Base-by-base conservation (phyloP, 768 basidiomycete species). In the Mycena metata region DNA sequence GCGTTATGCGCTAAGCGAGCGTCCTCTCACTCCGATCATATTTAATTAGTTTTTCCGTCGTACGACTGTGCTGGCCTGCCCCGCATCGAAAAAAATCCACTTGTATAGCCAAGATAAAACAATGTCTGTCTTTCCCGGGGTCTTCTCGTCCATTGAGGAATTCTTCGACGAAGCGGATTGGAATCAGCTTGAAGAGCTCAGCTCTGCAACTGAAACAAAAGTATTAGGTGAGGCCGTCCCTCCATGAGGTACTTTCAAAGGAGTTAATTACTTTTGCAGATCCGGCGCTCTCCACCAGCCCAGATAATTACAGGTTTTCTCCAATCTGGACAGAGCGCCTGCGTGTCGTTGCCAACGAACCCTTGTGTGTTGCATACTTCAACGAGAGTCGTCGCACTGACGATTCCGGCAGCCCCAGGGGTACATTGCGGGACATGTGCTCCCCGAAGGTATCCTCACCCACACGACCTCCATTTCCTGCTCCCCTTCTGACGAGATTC, bases 91-190 rank as follows among this genome's bases (percentile, higher is more conserved):
- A 6, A 35, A 5, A 30, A 47, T 60, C 39, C 51, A 61, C 23
- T 49, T 61, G 36, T 51, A 51, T n/a, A n/a, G n/a, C n/a, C 45
- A 6, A 47, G 33, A 36, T 17, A 9, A 15, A 2, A 21, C 24
- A 33, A 23, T 49, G 47, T 50, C 39, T 49, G 60, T 23, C 4
- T 61, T 51, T 35, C 13, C 11, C 11, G 59, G 59, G 2, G 30
- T 24, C 11, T 60, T 60, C 47, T 21, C 47, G 36, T 51, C 60
- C 11, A 47, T 61, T 13, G 60, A 51, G 45, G 60, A 30, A 13
- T 61, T 61, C 24, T 50, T 61, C 35, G 60, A 61, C 23, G 60
- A 51, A 11, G 60, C 60, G 24, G 60, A 61, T 51, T 61, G 60
- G 60, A 61, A 61, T 36, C 21, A 41, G 39, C 10, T 61, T 24